Percentiles rank a stretch among this genome's conserved stretches.
Conservation (phyloP, 345 rosid species). For the Streptanthus diversifolius region DNA sequence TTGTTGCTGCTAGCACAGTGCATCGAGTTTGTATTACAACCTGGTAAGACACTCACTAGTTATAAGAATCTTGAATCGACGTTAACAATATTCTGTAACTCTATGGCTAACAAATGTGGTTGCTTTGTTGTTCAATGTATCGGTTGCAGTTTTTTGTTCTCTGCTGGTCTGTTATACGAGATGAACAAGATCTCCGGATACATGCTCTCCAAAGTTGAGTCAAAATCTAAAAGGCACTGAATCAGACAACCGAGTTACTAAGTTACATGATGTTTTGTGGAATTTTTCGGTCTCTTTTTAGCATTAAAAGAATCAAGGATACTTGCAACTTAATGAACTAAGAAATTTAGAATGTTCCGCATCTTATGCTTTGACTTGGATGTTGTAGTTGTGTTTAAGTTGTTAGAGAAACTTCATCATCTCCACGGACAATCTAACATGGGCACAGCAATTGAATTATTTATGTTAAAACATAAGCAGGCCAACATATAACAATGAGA, state of each 20-base stretch:
- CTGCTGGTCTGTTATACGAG: slow-evolving; percentile 63
- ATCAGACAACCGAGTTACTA: neutral
- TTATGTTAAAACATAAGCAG: no score
- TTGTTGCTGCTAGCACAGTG: slow-evolving; percentile 76
- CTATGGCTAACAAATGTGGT: neutral
- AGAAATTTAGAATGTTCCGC: neutral
- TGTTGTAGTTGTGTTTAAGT: neutral
- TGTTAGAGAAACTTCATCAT: neutral
- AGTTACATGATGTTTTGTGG: neutral
- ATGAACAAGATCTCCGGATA: slow-evolving; percentile 62
- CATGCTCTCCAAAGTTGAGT: slow-evolving; percentile 44
- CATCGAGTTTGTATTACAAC: slow-evolving; percentile 80
- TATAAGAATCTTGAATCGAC: neutral
- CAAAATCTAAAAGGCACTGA: slow-evolving; percentile 60
- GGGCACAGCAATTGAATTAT: no score
- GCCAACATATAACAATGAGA: no score
- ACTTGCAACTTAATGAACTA: neutral
- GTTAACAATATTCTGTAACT: neutral
- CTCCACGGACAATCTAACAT: no score
- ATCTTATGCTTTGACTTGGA: neutral
- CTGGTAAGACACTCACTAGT: slow-evolving; percentile 48
- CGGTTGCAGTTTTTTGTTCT: slow-evolving; percentile 72
- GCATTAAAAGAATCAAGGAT: neutral
- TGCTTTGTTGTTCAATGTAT: neutral
- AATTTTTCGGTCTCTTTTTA: neutral